Evolutionary conservation across 2,329 filamentous ascomycete species (phyloP).

Genomic region (Talaromyces verruculosus): DNA sequence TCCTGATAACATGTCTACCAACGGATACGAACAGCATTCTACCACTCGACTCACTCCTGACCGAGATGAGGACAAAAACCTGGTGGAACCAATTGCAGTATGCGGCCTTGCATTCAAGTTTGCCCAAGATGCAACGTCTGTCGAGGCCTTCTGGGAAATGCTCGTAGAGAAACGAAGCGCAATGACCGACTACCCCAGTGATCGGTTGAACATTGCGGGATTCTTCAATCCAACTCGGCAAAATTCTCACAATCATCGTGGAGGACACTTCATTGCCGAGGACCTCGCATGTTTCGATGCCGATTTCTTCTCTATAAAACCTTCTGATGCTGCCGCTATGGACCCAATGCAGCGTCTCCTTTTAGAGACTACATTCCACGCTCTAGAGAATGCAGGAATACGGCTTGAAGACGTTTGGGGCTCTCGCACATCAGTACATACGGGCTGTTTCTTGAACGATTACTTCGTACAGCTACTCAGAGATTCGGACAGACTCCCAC

Average conservation of each 20-base stretch:
- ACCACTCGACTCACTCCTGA: neutral
- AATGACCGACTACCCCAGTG: slow-evolving; percentile 9
- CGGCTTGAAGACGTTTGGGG: slow-evolving; percentile 5
- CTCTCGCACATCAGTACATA: slow-evolving; percentile 9
- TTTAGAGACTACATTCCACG: slow-evolving; percentile 39
- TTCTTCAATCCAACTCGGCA: neutral
- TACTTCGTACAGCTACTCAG: neutral
- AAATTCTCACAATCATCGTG: slow-evolving; percentile 25
- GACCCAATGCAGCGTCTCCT: slow-evolving; percentile 23
- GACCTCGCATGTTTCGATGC: slow-evolving; percentile 33
- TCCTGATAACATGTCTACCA: neutral
- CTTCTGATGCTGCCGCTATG: slow-evolving; percentile 10
- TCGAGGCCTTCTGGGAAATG: slow-evolving; percentile 22
- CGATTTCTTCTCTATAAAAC: slow-evolving; percentile 25
- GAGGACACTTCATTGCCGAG: slow-evolving; percentile 18
- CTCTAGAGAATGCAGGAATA: slow-evolving; percentile 25
- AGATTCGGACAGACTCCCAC: neutral
- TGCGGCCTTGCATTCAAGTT: slow-evolving; percentile 10
- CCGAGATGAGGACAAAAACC: neutral
- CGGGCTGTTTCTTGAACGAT: slow-evolving; percentile 14
- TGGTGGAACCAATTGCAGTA: neutral
- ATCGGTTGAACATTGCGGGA: neutral
- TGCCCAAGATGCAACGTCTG: slow-evolving; percentile 20
- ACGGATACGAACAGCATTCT: neutral
- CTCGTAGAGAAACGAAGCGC: slow-evolving; percentile 20